Percentiles rank a stretch among this genome's conserved stretches.
phyloP scores from a whole-genome alignment of 257 asterid genomes.

The Anisodus tanguticus region DNA sequence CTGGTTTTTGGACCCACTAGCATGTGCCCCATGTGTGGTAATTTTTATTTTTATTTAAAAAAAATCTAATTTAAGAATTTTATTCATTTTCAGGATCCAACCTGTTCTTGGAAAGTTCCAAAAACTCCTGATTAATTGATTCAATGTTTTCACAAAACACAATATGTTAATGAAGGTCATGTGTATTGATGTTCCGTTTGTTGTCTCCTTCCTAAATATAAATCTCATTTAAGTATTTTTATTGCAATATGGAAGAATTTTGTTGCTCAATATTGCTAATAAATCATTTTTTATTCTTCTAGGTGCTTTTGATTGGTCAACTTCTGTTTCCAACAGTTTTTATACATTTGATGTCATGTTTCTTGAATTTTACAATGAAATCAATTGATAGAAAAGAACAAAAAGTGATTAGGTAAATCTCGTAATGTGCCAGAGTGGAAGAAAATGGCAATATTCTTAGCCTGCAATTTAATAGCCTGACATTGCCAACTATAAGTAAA shows the following conservation, averaged over 20 bases:
- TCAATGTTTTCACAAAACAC: background rate
- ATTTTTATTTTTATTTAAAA: background rate
- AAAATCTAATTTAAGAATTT: background rate
- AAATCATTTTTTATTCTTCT: background rate
- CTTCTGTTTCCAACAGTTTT: background rate
- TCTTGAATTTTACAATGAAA: slow-evolving; percentile 3
- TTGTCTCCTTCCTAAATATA: slow-evolving; percentile 48
- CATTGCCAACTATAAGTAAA: background rate
- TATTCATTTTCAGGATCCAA: slow-evolving; percentile 41
- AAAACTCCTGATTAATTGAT: slow-evolving; percentile 5
- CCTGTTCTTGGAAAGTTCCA: background rate
- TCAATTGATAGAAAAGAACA: slow-evolving; percentile 3
- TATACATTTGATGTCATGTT: background rate
- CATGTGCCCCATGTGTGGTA: slow-evolving; percentile 66
- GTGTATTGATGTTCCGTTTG: slow-evolving; percentile 35
- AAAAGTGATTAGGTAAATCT: slow-evolving; percentile 25
- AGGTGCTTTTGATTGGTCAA: background rate
- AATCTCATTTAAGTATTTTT: slow-evolving; percentile 26
- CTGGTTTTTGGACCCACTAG: slow-evolving; percentile 40
- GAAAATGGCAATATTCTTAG: slow-evolving; percentile 22
- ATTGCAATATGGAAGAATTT: slow-evolving; percentile 29
- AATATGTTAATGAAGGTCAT: slow-evolving; percentile 30
- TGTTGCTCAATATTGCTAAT: slow-evolving; percentile 16
- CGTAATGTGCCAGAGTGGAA: slow-evolving; percentile 17
- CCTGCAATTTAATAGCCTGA: background rate